These are phyloP conservation scores for Trifolium dubium DNA, from an alignment of 306 rosid genomes.

Conservation along the genomic window DNA sequence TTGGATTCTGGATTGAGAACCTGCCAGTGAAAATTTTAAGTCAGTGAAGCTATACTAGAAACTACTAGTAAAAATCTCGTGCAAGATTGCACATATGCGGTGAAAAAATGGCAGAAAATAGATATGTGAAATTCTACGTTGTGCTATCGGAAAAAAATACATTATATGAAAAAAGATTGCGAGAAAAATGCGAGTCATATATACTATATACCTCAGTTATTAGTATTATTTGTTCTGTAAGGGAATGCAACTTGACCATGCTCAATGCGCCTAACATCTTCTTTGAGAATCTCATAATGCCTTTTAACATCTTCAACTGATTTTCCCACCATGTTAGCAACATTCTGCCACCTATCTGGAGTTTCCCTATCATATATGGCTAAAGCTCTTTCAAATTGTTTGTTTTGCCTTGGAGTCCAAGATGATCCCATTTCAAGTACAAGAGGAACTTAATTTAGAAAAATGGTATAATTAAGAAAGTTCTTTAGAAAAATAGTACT, in stretches of 20 bases:
- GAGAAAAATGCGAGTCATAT: neutral
- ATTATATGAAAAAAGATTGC: neutral
- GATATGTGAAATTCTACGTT: neutral
- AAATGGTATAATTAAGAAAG: neutral
- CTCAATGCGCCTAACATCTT: conserved; percentile 74
- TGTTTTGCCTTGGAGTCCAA: conserved; percentile 77
- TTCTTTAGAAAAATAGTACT: conserved; percentile 20
- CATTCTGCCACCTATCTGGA: conserved; percentile 83
- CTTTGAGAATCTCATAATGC: conserved; percentile 79
- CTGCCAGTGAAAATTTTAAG: conserved; percentile 39
- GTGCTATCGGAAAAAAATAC: neutral
- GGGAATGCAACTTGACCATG: conserved; percentile 68
- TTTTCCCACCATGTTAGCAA: conserved; percentile 73
- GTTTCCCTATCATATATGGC: conserved; percentile 71
- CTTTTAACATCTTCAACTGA: conserved; percentile 76
- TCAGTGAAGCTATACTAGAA: conserved; percentile 1
- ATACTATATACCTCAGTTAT: conserved; percentile 28
- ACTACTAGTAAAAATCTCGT: neutral
- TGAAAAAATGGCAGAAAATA: neutral
- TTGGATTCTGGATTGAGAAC: conserved; percentile 38
- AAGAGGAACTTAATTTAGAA: conserved; percentile 6
- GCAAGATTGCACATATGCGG: neutral
- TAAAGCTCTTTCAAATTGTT: conserved; percentile 69
- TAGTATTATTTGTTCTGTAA: conserved; percentile 51
- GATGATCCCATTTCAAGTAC: conserved; percentile 61